These are phyloP conservation scores for Sphagnum contortum DNA, from an alignment of 225 moss, liverwort and hornwort genomes.

Conservation along the genomic window DNA sequence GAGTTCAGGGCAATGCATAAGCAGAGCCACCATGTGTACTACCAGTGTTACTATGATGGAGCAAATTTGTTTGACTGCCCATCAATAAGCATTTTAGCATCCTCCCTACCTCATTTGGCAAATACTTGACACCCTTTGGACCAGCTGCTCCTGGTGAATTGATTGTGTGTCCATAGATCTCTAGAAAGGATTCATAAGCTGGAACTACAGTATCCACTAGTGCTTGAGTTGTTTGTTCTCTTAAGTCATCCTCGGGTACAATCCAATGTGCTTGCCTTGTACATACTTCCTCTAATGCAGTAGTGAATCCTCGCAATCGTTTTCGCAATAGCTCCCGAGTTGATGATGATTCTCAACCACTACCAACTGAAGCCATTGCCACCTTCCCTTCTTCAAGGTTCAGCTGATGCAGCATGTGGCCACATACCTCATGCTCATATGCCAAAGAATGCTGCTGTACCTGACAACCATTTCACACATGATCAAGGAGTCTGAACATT, in stretches of 20 bases:
- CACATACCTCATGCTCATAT: slow-evolving; percentile 81
- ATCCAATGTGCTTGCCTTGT: slow-evolving; percentile 59
- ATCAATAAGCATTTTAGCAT: slow-evolving; percentile 21
- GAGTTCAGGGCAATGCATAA: no score
- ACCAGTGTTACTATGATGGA: no score
- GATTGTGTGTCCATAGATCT: slow-evolving; percentile 28
- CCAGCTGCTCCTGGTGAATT: slow-evolving; percentile 32
- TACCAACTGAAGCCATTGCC: slow-evolving; percentile 33
- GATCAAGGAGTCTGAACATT: no score
- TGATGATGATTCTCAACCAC: slow-evolving; percentile 24
- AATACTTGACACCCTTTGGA: slow-evolving; percentile 54
- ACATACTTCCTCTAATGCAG: slow-evolving; percentile 50
- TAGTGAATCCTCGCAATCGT: slow-evolving; percentile 49
- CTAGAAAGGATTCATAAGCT: slow-evolving; percentile 65
- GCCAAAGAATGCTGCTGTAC: slow-evolving; percentile 57
- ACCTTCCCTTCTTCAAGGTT: slow-evolving; percentile 46
- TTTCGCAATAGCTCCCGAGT: slow-evolving; percentile 62
- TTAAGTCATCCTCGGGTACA: slow-evolving; percentile 61
- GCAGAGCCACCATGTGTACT: no score
- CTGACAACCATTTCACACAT: slow-evolving; percentile 11
- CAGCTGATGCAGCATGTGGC: slow-evolving; percentile 44
- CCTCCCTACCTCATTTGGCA: slow-evolving; percentile 65
- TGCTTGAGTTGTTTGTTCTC: slow-evolving; percentile 43
- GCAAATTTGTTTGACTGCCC: no score
- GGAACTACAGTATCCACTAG: slow-evolving; percentile 73